phyloP scores from a whole-genome alignment of 805 yeast species.

The Metschnikowia noctiluminum region DNA sequence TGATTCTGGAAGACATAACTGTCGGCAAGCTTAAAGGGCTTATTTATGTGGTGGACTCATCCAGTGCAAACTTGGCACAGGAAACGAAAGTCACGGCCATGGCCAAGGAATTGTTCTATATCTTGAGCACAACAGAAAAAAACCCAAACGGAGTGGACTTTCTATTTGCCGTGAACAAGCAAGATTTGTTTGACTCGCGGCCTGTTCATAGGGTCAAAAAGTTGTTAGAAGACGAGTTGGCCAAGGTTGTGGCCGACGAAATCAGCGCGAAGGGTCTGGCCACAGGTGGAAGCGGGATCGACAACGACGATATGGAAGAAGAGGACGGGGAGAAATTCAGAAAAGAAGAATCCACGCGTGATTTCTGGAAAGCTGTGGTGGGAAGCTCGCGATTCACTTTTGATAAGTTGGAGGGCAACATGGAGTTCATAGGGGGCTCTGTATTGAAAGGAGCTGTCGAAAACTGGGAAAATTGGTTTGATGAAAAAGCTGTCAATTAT shows the following conservation, averaged over 20 bases:
- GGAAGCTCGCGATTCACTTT: conserved; percentile 50
- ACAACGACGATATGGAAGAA: conserved; percentile 34
- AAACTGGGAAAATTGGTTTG: conserved; percentile 76
- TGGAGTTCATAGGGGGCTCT: conserved; percentile 72
- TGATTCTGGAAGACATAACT: conserved; percentile 39
- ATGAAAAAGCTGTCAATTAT: conserved; percentile 63
- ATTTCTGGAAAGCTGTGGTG: conserved; percentile 43
- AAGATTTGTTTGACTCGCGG: conserved; percentile 79
- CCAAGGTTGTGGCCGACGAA: conserved; percentile 48
- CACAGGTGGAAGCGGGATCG: conserved; percentile 34
- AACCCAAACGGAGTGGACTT: conserved; percentile 69
- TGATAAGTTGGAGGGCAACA: conserved; percentile 66
- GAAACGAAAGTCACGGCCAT: conserved; percentile 34
- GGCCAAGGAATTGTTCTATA: conserved; percentile 55
- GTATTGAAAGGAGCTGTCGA: conserved; percentile 53
- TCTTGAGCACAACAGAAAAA: conserved; percentile 61
- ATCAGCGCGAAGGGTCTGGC: conserved; percentile 24
- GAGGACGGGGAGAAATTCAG: conserved; percentile 26
- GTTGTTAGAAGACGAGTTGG: conserved; percentile 62
- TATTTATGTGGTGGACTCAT: conserved; percentile 73
- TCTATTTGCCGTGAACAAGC: conserved; percentile 78
- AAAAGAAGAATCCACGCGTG: conserved; percentile 39
- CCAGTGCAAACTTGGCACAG: conserved; percentile 50
- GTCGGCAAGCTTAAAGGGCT: conserved; percentile 56
- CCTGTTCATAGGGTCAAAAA: conserved; percentile 60